Base-by-base conservation (phyloP, 2,329 filamentous ascomycete genomes). In the Elsinoe australis region DNA sequence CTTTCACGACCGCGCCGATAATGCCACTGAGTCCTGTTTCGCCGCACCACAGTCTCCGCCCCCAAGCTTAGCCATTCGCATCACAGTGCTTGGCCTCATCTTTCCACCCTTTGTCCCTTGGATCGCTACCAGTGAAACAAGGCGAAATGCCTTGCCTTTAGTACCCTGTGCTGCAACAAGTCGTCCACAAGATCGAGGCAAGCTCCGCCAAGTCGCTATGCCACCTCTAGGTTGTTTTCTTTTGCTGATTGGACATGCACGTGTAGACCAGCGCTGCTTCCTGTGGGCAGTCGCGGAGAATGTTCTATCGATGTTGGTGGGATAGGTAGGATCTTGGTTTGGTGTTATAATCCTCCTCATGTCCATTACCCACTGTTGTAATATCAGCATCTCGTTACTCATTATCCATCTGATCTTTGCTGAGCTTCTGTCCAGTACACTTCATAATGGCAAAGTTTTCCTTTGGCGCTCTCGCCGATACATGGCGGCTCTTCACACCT, bases 401-500 rank as follows among this genome's bases (percentile, higher is more conserved):
- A 2, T 17, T 3, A 8, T 15, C 26, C 26, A 29, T 7, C 6
- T 12, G 6, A 29, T 12, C 6, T 29, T 29, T 12, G 26, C 7
- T 12, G 26, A 29, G 12, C 12, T 29, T 6, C 26, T 29, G 6
- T 12, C 26, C 26, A 29, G 26, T 29, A 29, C 33, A 15, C 4
- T 9, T 10, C 24, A 19, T 14, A 22, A 44, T 31, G 39, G 22
- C 39, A n/a, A 44, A 44, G 39, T 26, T 44, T 26, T 44, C 39
- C n/a, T 44, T 44, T 26, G 26, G 39, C 26, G 39, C 26, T 19
- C 8, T 44, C 10, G 39, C 39, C 39, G 39, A 44, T 12, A 44
- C 39, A 31, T 39, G 60, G 60, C 34, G 45, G 32, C 46, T 60
- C 41, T 71, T 69, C 56, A 63, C 62, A 6, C 52, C 61, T 4